These are phyloP conservation scores for Cryphonectria naterciae DNA, from an alignment of 2,329 filamentous ascomycete species.

Conservation along the genomic window DNA sequence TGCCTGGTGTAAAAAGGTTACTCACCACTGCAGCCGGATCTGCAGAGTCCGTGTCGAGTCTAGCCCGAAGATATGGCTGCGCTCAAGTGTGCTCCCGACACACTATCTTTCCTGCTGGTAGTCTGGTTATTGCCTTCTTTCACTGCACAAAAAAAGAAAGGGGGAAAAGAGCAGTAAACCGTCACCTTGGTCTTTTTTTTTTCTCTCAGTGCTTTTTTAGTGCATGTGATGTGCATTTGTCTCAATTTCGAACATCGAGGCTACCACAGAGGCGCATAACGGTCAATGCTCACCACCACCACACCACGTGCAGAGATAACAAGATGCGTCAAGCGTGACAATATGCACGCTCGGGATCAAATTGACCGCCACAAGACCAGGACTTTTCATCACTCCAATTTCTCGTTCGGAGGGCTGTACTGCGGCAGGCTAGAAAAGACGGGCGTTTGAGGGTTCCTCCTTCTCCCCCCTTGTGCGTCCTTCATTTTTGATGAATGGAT, in stretches of 20 bases:
- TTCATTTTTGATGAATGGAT: not conserved
- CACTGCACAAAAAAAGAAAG: not conserved
- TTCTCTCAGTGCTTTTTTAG: not conserved
- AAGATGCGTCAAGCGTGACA: conserved; percentile 26
- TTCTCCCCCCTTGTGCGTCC: not conserved
- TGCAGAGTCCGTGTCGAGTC: conserved; percentile 8
- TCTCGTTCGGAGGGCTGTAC: not conserved
- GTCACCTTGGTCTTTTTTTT: not conserved
- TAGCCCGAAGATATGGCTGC: conserved; percentile 19
- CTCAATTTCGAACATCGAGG: not conserved
- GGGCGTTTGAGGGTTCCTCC: not conserved
- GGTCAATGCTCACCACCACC: not conserved
- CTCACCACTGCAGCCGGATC: not conserved
- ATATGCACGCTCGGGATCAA: conserved; percentile 18
- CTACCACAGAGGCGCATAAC: not conserved
- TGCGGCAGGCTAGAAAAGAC: not conserved
- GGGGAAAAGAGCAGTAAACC: not conserved
- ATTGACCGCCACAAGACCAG: conserved; percentile 1
- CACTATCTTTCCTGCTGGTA: conserved; percentile 17
- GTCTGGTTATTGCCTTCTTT: not conserved
- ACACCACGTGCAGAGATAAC: conserved; percentile 16
- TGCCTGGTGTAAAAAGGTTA: not conserved
- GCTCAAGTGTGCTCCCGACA: conserved; percentile 22
- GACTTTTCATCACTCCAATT: not conserved
- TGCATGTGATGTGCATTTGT: not conserved